These are phyloP conservation scores for Salix suchowensis DNA, from an alignment of 345 rosid genomes.

Conservation along the genomic window DNA sequence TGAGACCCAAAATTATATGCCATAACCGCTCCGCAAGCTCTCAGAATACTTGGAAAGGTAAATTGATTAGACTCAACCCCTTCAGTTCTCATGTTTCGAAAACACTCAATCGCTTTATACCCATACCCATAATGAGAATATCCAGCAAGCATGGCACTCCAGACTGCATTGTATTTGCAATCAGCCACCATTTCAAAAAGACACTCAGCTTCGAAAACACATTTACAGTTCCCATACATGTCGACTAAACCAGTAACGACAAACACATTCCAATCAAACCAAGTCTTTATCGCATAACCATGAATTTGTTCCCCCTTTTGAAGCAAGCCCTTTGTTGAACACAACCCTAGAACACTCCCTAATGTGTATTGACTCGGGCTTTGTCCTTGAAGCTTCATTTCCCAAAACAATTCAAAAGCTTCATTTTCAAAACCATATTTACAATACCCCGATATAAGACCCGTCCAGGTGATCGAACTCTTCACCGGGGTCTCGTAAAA, in stretches of 20 bases:
- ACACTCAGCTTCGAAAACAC: conserved; percentile 62
- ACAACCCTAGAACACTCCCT: conserved; percentile 65
- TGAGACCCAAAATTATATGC: conserved; percentile 55
- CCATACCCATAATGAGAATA: conserved; percentile 58
- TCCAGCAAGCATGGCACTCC: conserved; percentile 89
- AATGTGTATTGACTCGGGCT: conserved; percentile 56
- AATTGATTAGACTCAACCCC: conserved; percentile 66
- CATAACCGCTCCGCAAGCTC: conserved; percentile 59
- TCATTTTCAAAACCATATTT: conserved; percentile 42
- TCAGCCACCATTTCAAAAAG: conserved; percentile 43
- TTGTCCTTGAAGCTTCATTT: conserved; percentile 64
- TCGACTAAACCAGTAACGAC: conserved; percentile 77
- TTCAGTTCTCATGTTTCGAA: conserved; percentile 48
- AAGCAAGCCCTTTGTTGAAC: conserved; percentile 42
- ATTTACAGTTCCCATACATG: conserved; percentile 68
- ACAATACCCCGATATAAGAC: conserved; percentile 74
- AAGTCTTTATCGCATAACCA: conserved; percentile 52
- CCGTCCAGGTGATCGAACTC: conserved; percentile 74
- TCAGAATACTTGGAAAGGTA: conserved; percentile 72
- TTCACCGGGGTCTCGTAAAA: conserved; percentile 46
- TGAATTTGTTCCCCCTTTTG: conserved; percentile 68
- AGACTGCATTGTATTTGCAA: conserved; percentile 50
- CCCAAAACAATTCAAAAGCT: conserved; percentile 54
- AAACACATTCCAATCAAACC: conserved; percentile 45
- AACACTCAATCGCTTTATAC: conserved; percentile 55